A percentile compares a stretch with the other conserved stretches of the same genome.
These are phyloP conservation scores for Kurtzmaniella quercitrusa DNA, from an alignment of 1,139 yeast genomes.

Conservation along the genomic window DNA sequence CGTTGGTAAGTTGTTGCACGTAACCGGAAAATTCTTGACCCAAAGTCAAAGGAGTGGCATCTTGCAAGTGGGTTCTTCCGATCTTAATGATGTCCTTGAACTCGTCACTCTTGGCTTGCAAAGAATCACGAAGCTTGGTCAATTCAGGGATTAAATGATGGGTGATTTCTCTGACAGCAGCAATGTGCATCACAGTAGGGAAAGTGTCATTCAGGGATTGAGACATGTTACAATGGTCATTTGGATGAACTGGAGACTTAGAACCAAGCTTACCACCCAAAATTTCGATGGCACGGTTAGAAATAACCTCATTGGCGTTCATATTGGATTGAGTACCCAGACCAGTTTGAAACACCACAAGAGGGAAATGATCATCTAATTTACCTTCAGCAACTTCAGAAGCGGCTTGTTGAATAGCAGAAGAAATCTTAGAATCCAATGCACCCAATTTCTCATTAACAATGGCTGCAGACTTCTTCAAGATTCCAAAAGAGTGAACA, in stretches of 20 bases:
- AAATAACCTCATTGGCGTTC: conserved; percentile 98
- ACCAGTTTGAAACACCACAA: conserved; percentile 98
- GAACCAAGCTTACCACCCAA: conserved; percentile 91
- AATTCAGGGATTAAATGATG: conserved; percentile 75
- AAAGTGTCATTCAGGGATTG: conserved; percentile 97
- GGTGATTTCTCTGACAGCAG: conserved; percentile 89
- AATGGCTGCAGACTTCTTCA: conserved; percentile 92
- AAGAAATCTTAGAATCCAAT: conserved; percentile 77
- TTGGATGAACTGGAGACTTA: conserved; percentile 93
- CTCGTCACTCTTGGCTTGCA: conserved; percentile 74
- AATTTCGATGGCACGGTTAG: conserved; percentile 95
- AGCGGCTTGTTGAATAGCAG: conserved; percentile 90
- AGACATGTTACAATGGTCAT: conserved; percentile 97
- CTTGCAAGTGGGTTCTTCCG: conserved; percentile 98
- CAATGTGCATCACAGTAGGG: conserved; percentile 99
- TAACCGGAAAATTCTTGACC: conserved; percentile 98
- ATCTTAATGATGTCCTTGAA: conserved; percentile 88
- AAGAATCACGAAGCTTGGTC: conserved; percentile 68
- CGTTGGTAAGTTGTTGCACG: conserved; percentile 87
- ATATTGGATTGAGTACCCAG: conserved; percentile 98
- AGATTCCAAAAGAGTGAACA: conserved; percentile 85
- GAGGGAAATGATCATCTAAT: conserved; percentile 90
- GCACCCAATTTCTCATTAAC: conserved; percentile 80
- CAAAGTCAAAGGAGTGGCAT: conserved; percentile 95
- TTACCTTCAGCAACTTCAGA: conserved; percentile 92